Base-by-base conservation (phyloP, 805 yeast genomes). In the Metschnikowia lunata region DNA sequence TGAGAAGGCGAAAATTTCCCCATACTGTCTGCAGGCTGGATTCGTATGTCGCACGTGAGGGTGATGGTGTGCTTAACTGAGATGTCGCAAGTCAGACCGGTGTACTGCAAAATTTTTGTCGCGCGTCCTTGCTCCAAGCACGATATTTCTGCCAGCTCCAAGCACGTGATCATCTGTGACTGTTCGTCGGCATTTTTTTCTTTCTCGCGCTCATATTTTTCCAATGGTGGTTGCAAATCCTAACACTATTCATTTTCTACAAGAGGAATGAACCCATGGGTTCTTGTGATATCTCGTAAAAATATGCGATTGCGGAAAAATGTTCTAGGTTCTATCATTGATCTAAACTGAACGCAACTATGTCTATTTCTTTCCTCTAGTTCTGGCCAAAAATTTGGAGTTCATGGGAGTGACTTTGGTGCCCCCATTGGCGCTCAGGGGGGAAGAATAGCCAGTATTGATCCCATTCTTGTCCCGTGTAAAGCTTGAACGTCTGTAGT, bases 371-470 rank as follows among this genome's bases (percentile, higher is more conserved):
- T 67, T 73, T 48, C 80, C 62, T 18, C 70, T 67, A 40, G 80
- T 75, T 55, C 87, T 64, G 5, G 85, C 82, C 46, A 82, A 61
- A 37, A 83, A 67, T 54, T 78, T 78, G 6, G 87, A 82, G 57
- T 79, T 81, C 75, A 75, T 67, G 12, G 80, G 66, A 3, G 85
- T 79, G 15, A 80, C 71, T 57, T 64, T 38, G 60, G 34, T 39
- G 6, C 49, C 50, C 28, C 43, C 46, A 30, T 30, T 33, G 29
- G 31, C 13, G 27, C 42, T 28, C 9, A 36, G 26, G 13, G 35
- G 40, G 23, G 29, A 23, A n/a, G 30, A 37, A 23, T 30, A 42
- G 12, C 32, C 18, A 14, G 28, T n/a, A 29, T 8, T 30, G 10
- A 11, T 14, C 11, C 40, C 42, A 26, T 36, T 34, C 50, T 47